These are phyloP conservation scores for Colletotrichum lupini DNA, from an alignment of 2,329 filamentous ascomycete genomes.

Conservation along the genomic window DNA sequence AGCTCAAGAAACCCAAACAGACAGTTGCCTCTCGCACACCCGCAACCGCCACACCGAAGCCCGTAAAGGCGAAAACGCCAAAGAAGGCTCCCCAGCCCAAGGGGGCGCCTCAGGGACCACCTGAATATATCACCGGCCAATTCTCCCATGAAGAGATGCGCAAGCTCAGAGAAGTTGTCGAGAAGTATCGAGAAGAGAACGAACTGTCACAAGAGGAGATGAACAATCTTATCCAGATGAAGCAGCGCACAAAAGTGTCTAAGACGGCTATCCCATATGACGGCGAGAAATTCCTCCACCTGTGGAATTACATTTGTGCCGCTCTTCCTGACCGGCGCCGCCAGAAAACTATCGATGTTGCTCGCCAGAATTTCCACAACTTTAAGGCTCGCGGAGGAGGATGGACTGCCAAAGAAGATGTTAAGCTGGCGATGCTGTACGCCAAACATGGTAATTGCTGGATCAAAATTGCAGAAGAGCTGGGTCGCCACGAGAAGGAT, in stretches of 20 bases:
- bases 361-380: constrained; percentile 74
- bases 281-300: constrained; percentile 49
- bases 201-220: constrained; percentile 56
- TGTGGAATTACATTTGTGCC: constrained; percentile 63
- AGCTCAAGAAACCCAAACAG: not conserved
- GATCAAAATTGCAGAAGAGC: constrained; percentile 68
- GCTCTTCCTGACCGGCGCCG: constrained; percentile 62
- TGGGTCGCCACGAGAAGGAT: constrained; percentile 74
- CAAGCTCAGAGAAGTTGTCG: constrained; percentile 53
- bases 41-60: not conserved
- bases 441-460: constrained; percentile 66
- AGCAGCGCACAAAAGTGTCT: constrained; percentile 37
- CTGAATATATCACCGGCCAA: constrained; percentile 43
- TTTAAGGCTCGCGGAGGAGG: constrained; percentile 66
- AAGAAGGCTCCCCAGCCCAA: constrained; percentile 1
- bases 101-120: not conserved
- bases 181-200: constrained; percentile 56
- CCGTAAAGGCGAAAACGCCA: not conserved
- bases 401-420: constrained; percentile 71
- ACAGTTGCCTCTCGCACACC: not conserved
- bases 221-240: constrained; percentile 56
- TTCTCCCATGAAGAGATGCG: constrained; percentile 57
- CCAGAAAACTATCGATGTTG: constrained; percentile 65
- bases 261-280: constrained; percentile 42
- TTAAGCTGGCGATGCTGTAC: constrained; percentile 60